Conservation (phyloP, 23 red algal species). For the Pyropia yezoensis region DNA sequence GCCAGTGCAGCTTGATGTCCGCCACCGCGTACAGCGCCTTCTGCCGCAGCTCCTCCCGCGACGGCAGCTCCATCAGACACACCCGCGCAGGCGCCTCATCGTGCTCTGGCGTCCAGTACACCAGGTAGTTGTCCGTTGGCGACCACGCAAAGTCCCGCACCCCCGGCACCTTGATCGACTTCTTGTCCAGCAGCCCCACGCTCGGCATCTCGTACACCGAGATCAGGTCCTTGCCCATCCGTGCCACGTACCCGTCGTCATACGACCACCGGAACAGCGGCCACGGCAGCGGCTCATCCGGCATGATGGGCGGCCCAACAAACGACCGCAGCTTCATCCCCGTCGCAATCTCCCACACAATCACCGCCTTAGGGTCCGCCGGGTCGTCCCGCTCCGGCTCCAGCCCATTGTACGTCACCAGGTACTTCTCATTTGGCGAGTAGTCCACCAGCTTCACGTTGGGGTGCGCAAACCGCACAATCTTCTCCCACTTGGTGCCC, state of each 20-base stretch:
- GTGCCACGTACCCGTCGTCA: slow-evolving; percentile 82
- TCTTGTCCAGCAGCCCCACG: slow-evolving; percentile 80
- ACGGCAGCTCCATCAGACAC: slow-evolving; percentile 83
- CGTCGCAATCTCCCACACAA: slow-evolving; percentile 69
- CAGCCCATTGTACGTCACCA: slow-evolving; percentile 79
- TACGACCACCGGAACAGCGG: slow-evolving; percentile 85
- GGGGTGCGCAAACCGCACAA: slow-evolving; percentile 84
- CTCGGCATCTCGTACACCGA: slow-evolving; percentile 71
- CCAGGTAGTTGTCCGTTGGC: slow-evolving; percentile 79
- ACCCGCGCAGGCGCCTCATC: slow-evolving; percentile 88
- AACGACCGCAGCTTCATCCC: slow-evolving; percentile 61
- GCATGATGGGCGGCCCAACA: slow-evolving; percentile 41
- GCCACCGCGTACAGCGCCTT: slow-evolving; percentile 94
- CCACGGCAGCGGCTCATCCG: slow-evolving; percentile 74
- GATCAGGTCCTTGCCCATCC: slow-evolving; percentile 62
- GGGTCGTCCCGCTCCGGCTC: slow-evolving; percentile 81
- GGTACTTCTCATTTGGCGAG: slow-evolving; percentile 84
- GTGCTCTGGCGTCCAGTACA: slow-evolving; percentile 90
- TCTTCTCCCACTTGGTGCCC: slow-evolving; percentile 57
- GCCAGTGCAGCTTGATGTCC: slow-evolving; percentile 83
- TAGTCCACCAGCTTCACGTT: slow-evolving; percentile 71
- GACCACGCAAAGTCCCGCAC: slow-evolving; percentile 86
- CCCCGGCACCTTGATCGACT: slow-evolving; percentile 66
- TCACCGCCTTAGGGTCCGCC: slow-evolving; percentile 50
- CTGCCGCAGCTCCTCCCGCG: slow-evolving; percentile 77